Base-by-base conservation (phyloP, 1,284 basidiomycete species). In the Ustanciosporium gigantosporum region DNA sequence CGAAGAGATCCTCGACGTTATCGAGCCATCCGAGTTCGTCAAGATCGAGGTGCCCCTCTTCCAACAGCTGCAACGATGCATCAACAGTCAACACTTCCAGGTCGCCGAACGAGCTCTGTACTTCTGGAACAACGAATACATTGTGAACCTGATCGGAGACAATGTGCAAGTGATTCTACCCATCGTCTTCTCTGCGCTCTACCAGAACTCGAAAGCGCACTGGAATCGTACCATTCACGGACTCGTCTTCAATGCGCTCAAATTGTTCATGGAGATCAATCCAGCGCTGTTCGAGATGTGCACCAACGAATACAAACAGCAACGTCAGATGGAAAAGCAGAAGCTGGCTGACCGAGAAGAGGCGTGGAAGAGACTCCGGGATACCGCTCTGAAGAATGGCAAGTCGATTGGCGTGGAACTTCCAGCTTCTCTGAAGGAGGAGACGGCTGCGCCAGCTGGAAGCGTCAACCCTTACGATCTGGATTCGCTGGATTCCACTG, bases 151-250 rank as follows among this genome's bases (percentile, higher is more conserved):
- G 42, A 98, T 99, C 88, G 91, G 91, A 79, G 92, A 97, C 77
- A 97, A 98, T 77, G 84, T 98, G 65, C 81, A 86, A 16, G 81
- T 88, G 53, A 87, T 99, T 59, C 82, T 99, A 35, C 95, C 95
- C 2, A 90, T 99, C 72, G 93, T 99, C 37, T 99, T 98, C 82
- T 91, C 93, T n/a, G 89, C 92, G 6, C 81, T 99, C 65, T 97
- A 96, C 79, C 89, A 88, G 43, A 98, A 96, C 79, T 97, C 94
- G 25, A 91, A 91, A 79, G 87, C 88, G 31, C 95, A 98, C 79
- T 99, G 95, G 95, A 99, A 98, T 81, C 83, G 93, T 61, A 97
- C 95, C 38, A 99, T 99, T 73, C 94, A 99, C 73, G 91, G 90
- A 51, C 93, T 98, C 87, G 93, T 98, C 19, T 98, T 95, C 82